Percentiles rank a stretch among this genome's conserved stretches.
Conservation (phyloP, 2,329 filamentous ascomycete species). For the Ophiostoma sp. region DNA sequence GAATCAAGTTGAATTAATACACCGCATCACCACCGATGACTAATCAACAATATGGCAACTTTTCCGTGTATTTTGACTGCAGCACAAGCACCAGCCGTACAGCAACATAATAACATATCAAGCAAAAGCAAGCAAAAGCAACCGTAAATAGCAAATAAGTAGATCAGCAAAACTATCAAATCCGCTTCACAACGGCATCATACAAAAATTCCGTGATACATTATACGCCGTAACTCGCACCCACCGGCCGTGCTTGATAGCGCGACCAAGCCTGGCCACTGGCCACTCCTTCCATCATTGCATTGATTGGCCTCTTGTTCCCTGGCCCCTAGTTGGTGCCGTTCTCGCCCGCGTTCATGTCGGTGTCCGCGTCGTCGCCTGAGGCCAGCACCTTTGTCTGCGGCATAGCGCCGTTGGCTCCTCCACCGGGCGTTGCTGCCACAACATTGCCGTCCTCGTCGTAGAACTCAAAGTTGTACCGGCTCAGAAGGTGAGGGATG, state of each 20-base stretch:
- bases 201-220: neutral
- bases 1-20: neutral
- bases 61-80: neutral
- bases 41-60: neutral
- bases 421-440: slow-evolving; percentile 70
- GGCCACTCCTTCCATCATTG: neutral
- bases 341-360: slow-evolving; percentile 42
- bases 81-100: neutral
- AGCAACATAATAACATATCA: neutral
- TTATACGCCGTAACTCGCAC: slow-evolving; percentile 3
- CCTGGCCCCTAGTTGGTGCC: neutral
- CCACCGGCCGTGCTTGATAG: neutral
- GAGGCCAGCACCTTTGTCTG: slow-evolving; percentile 59
- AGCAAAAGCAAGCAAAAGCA: neutral
- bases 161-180: slow-evolving; percentile 5
- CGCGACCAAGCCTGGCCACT: neutral
- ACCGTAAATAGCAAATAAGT: neutral
- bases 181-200: neutral
- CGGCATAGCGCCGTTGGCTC: slow-evolving; percentile 50
- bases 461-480: slow-evolving; percentile 97
- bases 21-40: neutral
- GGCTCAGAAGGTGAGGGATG: slow-evolving; percentile 87
- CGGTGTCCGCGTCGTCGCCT: slow-evolving; percentile 57
- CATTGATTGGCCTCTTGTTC: neutral
- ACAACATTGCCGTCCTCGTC: slow-evolving; percentile 88